Base-by-base conservation (phyloP, 805 yeast species). In the Wickerhamiella alocasiicola region DNA sequence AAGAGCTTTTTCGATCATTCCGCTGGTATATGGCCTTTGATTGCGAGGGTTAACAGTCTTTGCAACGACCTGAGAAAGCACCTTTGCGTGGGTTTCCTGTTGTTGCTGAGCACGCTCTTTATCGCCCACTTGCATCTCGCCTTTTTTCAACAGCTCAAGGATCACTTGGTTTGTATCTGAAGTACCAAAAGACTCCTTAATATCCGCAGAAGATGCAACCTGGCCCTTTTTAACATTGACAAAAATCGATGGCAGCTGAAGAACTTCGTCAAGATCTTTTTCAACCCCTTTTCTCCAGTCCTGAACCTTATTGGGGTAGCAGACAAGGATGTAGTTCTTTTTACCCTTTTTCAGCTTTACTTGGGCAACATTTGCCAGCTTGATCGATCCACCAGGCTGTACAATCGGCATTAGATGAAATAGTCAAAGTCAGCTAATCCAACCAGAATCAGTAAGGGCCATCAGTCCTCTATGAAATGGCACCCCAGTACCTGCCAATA, bases 281-380 rank as follows among this genome's bases (percentile, higher is more conserved):
- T 91, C 98, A 5, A 82, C 76, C 44, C 80, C 81, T 46, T 73
- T 71, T 51, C 96, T 69, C 75, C 85, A 91, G 59, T 91, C 98
- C 58, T 88, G 97, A 4, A 91, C 95, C 56, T 91, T 91, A 54
- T 91, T 91, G 55, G 83, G 95, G 59, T 91, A 91, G 55, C 98
- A 91, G 0, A 97, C 97, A 33, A 91, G 72, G 60, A 91, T 98
- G 52, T 85, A 91, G 49, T 95, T 67, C 60, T 83, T 82, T 56
- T 83, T 84, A 31, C 67, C 95, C 57, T 83, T 85, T 53, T 80
- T 81, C 75, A 91, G 76, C 35, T 91, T 71, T 34, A 91, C 96
- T 44, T 88, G 66, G 21, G 97, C 85, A 24, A 91, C 97, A 59
- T 91, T 91, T 39, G 98, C 91, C 53, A 91, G 70, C 56, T 76